These are phyloP conservation scores for Antitrichia curtipendula DNA, from an alignment of 225 moss, liverwort and hornwort species.

Conservation along the genomic window DNA sequence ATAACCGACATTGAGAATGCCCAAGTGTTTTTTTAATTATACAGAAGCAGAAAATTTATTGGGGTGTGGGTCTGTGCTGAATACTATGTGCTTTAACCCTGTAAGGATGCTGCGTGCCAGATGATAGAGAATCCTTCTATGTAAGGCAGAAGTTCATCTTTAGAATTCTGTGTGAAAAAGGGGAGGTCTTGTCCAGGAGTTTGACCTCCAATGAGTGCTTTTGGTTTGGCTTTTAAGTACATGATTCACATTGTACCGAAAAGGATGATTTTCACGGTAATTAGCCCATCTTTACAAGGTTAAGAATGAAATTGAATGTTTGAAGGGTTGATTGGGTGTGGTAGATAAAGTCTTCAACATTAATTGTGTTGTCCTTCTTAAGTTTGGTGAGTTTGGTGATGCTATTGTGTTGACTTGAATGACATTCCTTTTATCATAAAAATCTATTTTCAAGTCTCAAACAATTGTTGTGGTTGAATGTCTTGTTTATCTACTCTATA, in stretches of 20 bases:
- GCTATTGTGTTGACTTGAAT: not conserved
- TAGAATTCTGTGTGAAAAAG: not conserved
- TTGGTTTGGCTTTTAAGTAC: too few relatives aligned
- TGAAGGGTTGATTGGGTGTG: not conserved
- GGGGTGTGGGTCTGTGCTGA: not conserved
- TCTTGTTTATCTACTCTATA: not conserved
- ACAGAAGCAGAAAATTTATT: not conserved
- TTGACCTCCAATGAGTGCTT: not conserved
- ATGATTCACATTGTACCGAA: not conserved
- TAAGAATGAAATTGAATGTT: not conserved
- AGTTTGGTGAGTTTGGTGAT: not conserved
- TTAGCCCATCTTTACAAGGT: fast-evolving
- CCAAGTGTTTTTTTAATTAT: not conserved
- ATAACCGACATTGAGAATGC: not conserved
- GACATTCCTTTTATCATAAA: not conserved
- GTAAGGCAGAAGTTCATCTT: not conserved
- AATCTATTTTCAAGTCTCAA: too few relatives aligned
- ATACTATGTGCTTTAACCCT: not conserved
- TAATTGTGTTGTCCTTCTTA: not conserved
- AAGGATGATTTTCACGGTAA: not conserved
- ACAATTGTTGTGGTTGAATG: too few relatives aligned
- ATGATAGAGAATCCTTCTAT: not conserved
- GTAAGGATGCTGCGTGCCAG: fast-evolving
- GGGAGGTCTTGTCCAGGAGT: not conserved
- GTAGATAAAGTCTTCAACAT: not conserved